These are phyloP conservation scores for Malania oleifera DNA, from an alignment of 164 flowering plant genomes.

Conservation along the genomic window DNA sequence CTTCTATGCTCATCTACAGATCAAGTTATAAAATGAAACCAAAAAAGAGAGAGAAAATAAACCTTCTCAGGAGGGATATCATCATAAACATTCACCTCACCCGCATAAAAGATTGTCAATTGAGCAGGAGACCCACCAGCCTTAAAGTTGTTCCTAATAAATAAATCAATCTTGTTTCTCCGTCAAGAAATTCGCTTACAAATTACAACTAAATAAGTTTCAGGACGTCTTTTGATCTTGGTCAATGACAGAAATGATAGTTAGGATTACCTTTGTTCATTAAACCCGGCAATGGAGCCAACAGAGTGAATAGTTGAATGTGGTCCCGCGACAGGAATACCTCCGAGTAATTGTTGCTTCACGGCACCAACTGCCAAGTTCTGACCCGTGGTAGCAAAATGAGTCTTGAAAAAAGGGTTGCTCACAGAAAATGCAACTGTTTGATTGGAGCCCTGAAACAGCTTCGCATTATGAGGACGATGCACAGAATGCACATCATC, in stretches of 20 bases:
- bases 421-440: conserved; percentile 33
- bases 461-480: conserved; percentile 31
- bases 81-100: conserved; percentile 67
- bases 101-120: conserved; percentile 79
- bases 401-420: conserved; percentile 42
- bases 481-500: conserved; percentile 24
- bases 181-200: too few species aligned
- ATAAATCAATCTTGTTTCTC: not conserved
- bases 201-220: too few species aligned
- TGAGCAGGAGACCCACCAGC: conserved; percentile 42
- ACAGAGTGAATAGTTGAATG: conserved; percentile 21
- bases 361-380: conserved; percentile 17
- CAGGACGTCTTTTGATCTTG: not conserved
- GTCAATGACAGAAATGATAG: not conserved
- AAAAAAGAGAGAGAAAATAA: conserved; percentile 7
- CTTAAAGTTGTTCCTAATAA: conserved; percentile 41
- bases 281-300: conserved; percentile 28
- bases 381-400: conserved; percentile 32
- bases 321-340: conserved; percentile 35
- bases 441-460: conserved; percentile 36
- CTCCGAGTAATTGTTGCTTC: conserved; percentile 49
- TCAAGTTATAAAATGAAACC: not conserved
- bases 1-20: not conserved
- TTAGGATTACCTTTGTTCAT: conserved; percentile 47
- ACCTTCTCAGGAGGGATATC: conserved; percentile 88